phyloP scores from a whole-genome alignment of 148 eudicot genomes.

The Euryodendron excelsum region DNA sequence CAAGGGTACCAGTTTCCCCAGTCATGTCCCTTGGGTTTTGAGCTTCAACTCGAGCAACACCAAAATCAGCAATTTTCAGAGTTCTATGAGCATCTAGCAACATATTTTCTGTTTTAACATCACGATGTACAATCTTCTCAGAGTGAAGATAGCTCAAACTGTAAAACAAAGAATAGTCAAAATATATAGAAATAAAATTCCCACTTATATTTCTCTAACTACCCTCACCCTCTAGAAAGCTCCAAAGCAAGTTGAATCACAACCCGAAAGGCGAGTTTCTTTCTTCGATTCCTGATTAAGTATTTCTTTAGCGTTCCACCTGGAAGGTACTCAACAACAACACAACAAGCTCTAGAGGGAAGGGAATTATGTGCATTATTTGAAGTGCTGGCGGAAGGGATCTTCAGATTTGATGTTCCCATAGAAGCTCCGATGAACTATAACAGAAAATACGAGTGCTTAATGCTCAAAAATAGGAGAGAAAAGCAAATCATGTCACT shows the following conservation, averaged over 20 bases:
- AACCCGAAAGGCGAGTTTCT: slow-evolving; percentile 62
- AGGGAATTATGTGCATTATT: slow-evolving; percentile 34
- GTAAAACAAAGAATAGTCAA: not conserved
- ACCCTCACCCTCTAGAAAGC: slow-evolving; percentile 77
- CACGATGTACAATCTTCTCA: slow-evolving; percentile 83
- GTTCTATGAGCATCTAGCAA: slow-evolving; percentile 50
- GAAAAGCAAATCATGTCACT: not conserved
- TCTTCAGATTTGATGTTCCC: slow-evolving; percentile 77
- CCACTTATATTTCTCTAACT: not conserved
- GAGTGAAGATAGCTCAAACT: slow-evolving; percentile 89
- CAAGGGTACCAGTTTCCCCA: slow-evolving; percentile 90
- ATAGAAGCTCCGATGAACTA: slow-evolving; percentile 94
- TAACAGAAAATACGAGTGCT: slow-evolving; percentile 17
- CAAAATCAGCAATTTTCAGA: slow-evolving; percentile 90
- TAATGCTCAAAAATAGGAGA: not conserved
- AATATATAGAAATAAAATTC: not conserved
- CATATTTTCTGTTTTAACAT: slow-evolving; percentile 94
- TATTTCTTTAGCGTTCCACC: slow-evolving; percentile 76
- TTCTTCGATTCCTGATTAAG: slow-evolving; percentile 52
- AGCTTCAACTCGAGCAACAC: slow-evolving; percentile 97
- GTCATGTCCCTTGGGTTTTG: slow-evolving; percentile 94
- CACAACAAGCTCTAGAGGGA: slow-evolving; percentile 78
- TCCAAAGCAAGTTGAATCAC: slow-evolving; percentile 86
- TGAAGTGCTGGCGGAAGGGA: slow-evolving; percentile 41
- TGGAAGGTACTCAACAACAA: slow-evolving; percentile 79